Base-by-base conservation (phyloP, 345 rosid species). In the Populus pruinosa region DNA sequence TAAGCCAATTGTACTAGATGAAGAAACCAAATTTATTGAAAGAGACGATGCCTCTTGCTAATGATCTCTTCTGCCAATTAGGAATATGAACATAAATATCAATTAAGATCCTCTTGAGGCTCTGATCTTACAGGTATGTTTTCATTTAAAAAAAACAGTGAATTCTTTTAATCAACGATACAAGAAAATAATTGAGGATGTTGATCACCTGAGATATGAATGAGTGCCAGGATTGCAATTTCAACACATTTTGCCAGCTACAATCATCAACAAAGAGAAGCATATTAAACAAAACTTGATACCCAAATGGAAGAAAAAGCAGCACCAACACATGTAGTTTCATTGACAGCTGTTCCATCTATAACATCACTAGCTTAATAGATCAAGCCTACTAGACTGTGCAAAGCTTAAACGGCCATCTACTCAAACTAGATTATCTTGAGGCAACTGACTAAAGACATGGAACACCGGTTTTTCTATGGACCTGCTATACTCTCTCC, bases 211-310 rank as follows among this genome's bases (percentile, higher is more conserved):
- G 97, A 78, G 99, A 90, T 67, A 91, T 44, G 47, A 95, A 95
- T 41, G 80, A 95, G 83, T 35, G 93, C 92, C 9, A 96, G 99
- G 49, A 93, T 96, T 67, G 97, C 99, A 76, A 93, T 39, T 85
- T 91, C 99, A 49, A 92, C 47, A 72, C 99, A 93, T 78, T 72
- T 91, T 5, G 96, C 96, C 75, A 91, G 77, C 98, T 90, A 77
- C 76, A 85, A 82, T 36, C 79, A 70, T 76, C 70, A 78, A 79
- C 75, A 70, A 21, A 80, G 29, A 27, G 49, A 56, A 31, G 63
- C 39, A 84, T 33, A 63, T 53, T 62, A 63, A n/a, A 62, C 69
- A 65, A 7, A 44, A 49, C 63, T 31, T 3, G 70, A 21, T 5
- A 31, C 23, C 10, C 16, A 56, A 66, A 59, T 11, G 38, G 62